These are phyloP conservation scores for Malassezia caprae DNA, from an alignment of 1,284 basidiomycete species.

Conservation along the genomic window DNA sequence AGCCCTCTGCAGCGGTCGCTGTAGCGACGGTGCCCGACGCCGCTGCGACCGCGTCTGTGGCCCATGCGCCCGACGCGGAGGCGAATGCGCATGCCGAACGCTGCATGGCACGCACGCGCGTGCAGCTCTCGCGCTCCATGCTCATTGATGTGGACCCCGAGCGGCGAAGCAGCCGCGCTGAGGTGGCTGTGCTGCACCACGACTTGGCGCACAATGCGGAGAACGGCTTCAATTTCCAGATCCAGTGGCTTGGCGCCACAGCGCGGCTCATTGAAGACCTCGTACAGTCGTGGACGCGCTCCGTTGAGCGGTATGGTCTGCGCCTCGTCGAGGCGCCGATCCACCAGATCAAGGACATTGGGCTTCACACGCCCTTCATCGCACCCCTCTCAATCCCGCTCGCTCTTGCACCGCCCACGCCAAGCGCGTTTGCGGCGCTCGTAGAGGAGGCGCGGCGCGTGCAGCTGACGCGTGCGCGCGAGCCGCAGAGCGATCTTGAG, in stretches of 20 bases:
- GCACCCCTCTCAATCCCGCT: conserved; percentile 39
- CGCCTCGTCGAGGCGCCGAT: conserved; percentile 67
- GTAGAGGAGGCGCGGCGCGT: conserved; percentile 23
- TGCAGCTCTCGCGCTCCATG: conserved; percentile 36
- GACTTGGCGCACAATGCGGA: conserved; percentile 45
- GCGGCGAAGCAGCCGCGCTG: conserved; percentile 36
- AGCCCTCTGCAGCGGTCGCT: not conserved
- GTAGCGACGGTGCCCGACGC: not conserved
- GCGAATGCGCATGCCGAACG: conserved; percentile 13
- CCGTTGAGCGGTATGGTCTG: conserved; percentile 79
- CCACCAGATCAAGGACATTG: conserved; percentile 44
- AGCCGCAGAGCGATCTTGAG: conserved; percentile 8
- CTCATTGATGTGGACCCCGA: conserved; percentile 43
- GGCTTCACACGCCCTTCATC: conserved; percentile 43
- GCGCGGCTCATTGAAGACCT: conserved; percentile 90
- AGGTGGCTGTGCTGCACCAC: conserved; percentile 45
- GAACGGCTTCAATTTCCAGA: conserved; percentile 55
- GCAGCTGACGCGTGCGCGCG: conserved; percentile 15
- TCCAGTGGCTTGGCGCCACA: conserved; percentile 93
- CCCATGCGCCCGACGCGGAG: conserved; percentile 13
- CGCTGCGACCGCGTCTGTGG: not conserved
- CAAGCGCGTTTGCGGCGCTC: conserved; percentile 20
- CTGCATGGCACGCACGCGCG: conserved; percentile 5
- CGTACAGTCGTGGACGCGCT: conserved; percentile 70
- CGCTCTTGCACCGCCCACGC: conserved; percentile 36